These are phyloP conservation scores for Rosa persica DNA, from an alignment of 306 rosid genomes.

Conservation along the genomic window DNA sequence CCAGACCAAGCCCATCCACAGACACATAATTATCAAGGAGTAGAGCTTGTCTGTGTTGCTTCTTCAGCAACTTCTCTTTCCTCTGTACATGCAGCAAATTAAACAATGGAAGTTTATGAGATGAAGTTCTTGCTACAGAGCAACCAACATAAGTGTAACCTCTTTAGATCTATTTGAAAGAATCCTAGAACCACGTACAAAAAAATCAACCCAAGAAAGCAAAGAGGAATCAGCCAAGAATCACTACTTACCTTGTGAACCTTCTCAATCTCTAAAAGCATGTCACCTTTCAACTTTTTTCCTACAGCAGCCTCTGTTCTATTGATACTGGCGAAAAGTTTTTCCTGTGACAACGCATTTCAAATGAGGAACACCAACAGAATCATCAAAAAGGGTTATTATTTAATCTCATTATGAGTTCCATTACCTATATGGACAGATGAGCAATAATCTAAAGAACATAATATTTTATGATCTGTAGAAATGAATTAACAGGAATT, in stretches of 20 bases:
- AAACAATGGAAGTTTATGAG: slow-evolving; percentile 21
- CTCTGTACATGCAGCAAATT: slow-evolving; percentile 49
- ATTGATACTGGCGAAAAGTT: slow-evolving; percentile 88
- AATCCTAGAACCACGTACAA: slow-evolving; percentile 6
- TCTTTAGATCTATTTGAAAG: slow-evolving; percentile 1
- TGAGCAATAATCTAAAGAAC: neutral
- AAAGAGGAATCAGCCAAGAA: slow-evolving; percentile 10
- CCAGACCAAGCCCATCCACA: slow-evolving; percentile 83
- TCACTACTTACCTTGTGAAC: slow-evolving; percentile 79
- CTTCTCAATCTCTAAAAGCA: slow-evolving; percentile 98
- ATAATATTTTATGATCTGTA: neutral
- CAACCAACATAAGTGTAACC: neutral
- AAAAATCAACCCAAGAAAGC: slow-evolving; percentile 16
- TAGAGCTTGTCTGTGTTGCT: slow-evolving; percentile 95
- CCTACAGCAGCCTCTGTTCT: slow-evolving; percentile 87
- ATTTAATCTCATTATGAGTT: neutral
- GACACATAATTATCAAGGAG: slow-evolving; percentile 82
- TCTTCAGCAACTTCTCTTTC: slow-evolving; percentile 90
- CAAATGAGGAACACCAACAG: slow-evolving; percentile 27
- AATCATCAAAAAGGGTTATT: neutral
- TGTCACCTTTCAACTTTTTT: slow-evolving; percentile 86
- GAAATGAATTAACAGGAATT: neutral
- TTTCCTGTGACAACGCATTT: slow-evolving; percentile 61
- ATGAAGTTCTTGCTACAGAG: neutral
- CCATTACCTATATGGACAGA: neutral